Percentiles rank a stretch among this genome's conserved stretches.
These are phyloP conservation scores for Leptodermis oblonga DNA, from an alignment of 257 asterid species.

Conservation along the genomic window DNA sequence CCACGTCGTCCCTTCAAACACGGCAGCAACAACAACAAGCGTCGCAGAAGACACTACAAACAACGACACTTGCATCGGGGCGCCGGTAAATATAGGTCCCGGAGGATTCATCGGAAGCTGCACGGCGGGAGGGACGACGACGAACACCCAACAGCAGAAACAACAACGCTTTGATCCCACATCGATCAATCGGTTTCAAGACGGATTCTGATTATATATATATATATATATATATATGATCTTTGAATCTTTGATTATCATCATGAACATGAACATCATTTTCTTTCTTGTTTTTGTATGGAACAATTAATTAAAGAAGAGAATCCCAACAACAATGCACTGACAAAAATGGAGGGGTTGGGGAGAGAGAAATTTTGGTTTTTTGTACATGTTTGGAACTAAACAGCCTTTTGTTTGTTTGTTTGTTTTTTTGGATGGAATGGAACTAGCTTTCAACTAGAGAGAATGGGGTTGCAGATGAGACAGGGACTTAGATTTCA, in stretches of 20 bases:
- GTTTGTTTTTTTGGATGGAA: conserved; percentile 8
- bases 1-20: conserved; percentile 38
- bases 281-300: conserved; percentile 3
- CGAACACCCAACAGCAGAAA: neutral
- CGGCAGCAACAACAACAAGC: conserved; percentile 15
- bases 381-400: conserved; percentile 28
- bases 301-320: conserved; percentile 3
- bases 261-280: neutral
- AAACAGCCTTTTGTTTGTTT: conserved; percentile 22
- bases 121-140: conserved; percentile 24
- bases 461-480: conserved; percentile 19
- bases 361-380: conserved; percentile 25
- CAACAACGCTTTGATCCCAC: conserved; percentile 26
- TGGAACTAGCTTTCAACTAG: conserved; percentile 21
- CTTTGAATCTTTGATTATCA: too few species aligned
- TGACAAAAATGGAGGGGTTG: conserved; percentile 42
- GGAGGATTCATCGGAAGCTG: too few species aligned
- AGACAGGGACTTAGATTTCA: conserved; percentile 34
- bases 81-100: conserved; percentile 45
- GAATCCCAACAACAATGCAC: conserved; percentile 27
- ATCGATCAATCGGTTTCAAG: conserved; percentile 48
- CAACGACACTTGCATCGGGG: conserved; percentile 79
- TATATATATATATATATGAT: neutral
- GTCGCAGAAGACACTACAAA: conserved; percentile 17
- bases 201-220: conserved; percentile 45